These are phyloP conservation scores for Dendrocalamus sinicus DNA, from an alignment of 176 grass and related monocot genomes.

Conservation along the genomic window DNA sequence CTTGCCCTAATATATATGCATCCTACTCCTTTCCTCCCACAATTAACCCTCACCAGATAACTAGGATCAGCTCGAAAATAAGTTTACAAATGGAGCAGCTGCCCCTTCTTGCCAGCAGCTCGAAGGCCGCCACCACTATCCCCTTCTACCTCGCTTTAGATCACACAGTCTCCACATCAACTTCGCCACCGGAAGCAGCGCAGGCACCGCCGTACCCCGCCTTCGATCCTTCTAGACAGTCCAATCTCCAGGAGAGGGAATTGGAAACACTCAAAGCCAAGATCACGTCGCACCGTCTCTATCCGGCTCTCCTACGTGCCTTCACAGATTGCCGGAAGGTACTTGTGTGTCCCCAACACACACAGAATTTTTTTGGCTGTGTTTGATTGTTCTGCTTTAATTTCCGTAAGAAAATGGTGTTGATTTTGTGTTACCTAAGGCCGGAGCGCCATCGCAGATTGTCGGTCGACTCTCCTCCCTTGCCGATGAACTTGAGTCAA, in stretches of 20 bases:
- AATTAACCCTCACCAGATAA: slow-evolving; percentile 41
- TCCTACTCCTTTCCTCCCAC: slow-evolving; percentile 21
- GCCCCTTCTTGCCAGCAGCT: slow-evolving; percentile 49
- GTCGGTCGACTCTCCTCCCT: slow-evolving; percentile 56
- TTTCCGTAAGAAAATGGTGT: neutral
- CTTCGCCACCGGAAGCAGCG: slow-evolving; percentile 13
- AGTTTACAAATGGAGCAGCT: slow-evolving; percentile 56
- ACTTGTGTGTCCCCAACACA: neutral
- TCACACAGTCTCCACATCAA: slow-evolving; percentile 31
- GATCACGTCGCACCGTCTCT: slow-evolving; percentile 85
- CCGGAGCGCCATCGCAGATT: slow-evolving; percentile 73
- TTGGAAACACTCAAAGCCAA: slow-evolving; percentile 65
- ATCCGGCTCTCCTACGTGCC: slow-evolving; percentile 66
- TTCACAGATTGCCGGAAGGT: slow-evolving; percentile 90
- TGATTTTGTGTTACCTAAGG: slow-evolving; percentile 47
- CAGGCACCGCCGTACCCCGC: neutral
- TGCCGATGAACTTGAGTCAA: slow-evolving; percentile 51
- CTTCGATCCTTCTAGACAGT: slow-evolving; percentile 32
- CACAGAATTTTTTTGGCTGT: neutral
- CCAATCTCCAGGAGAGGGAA: slow-evolving; percentile 10
- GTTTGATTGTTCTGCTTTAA: neutral
- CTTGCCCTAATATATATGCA: slow-evolving; percentile 36
- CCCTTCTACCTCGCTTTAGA: slow-evolving; percentile 48
- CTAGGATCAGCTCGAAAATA: slow-evolving; percentile 39
- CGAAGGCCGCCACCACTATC: slow-evolving; percentile 43